Base-by-base conservation (phyloP, 345 rosid species). In the Hypericum perforatum region DNA sequence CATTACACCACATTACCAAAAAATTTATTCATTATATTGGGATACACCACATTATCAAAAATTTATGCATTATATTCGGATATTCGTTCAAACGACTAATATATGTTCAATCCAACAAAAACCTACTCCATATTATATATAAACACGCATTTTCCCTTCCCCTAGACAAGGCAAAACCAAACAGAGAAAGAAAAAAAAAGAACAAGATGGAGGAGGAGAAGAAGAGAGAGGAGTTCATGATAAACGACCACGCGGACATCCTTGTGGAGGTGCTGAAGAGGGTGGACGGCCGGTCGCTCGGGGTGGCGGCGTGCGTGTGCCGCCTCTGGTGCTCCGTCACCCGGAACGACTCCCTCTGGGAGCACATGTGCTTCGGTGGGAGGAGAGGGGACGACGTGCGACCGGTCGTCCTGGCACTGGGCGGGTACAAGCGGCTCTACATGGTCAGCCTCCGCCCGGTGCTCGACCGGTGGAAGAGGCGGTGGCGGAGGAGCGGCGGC, bases 371-470 rank as follows among this genome's bases (percentile, higher is more conserved):
- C 74, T 81, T 91, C 74, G 79, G 32, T 22, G 32, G 32, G 32
- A 22, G 32, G 32, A 22, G 32, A 4, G 32, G 32, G 32, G 32
- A 22, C 32, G 32, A 22, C 32, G 32, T 79, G 10, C 80, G 96
- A 14, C 77, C 89, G 0, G 80, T 91, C 16, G 82, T 87, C n/a
- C 69, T 70, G 9, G 91, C 98, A 11, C 96, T 91, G 7, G 98
- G 98, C 6, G 98, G 98, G 5, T 82, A 80, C 70, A 70, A 82
- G 70, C 71, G 83, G 55, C 98, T 91, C 52, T 91, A 91, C 84
- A 76, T 79, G 84, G 71, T 77, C 8, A 84, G 94, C 67, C 66
- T 90, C 52, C 71, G 78, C 16, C 94, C 94, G 0, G 82, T 78
- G 37, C 80, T 63, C 38, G 58, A 68, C 11, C 50, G 62, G 51